Evolutionary conservation across 2,329 filamentous ascomycete genomes (phyloP).

Genomic region (Hymenoscyphus occultus): DNA sequence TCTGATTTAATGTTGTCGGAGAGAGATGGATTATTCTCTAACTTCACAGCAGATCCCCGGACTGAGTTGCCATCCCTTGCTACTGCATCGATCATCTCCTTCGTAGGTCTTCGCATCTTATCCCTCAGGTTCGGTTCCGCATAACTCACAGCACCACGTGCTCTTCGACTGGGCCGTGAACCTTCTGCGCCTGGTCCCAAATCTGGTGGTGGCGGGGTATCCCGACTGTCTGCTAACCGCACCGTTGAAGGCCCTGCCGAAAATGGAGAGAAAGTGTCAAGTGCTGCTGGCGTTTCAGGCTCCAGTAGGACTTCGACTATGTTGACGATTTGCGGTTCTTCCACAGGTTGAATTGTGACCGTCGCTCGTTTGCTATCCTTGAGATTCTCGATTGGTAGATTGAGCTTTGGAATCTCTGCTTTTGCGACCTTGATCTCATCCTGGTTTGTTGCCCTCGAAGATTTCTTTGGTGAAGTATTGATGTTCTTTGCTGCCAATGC

Average conservation of each 20-base stretch:
- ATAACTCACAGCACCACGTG: constrained; percentile 70
- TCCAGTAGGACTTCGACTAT: constrained; percentile 36
- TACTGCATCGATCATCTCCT: constrained; percentile 73
- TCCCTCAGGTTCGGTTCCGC: constrained; percentile 76
- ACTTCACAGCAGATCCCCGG: constrained; percentile 29
- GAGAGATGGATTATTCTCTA: constrained; percentile 19
- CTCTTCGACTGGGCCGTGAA: constrained; percentile 63
- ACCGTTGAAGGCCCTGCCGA: constrained; percentile 47
- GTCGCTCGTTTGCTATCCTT: constrained; percentile 22
- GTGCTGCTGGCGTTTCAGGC: constrained; percentile 40
- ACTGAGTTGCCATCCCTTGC: constrained; percentile 55
- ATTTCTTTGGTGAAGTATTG: constrained; percentile 54
- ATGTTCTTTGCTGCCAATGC: constrained; percentile 52
- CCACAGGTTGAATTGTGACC: constrained; percentile 13
- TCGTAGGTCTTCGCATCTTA: constrained; percentile 80
- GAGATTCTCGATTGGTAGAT: constrained; percentile 21
- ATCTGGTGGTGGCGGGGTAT: constrained; percentile 59
- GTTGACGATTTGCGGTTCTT: constrained; percentile 18
- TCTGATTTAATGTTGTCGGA: constrained; percentile 30
- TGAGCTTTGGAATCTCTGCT: constrained; percentile 32
- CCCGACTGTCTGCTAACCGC: constrained; percentile 37
- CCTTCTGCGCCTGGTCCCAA: constrained; percentile 55
- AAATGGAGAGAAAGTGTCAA: constrained; percentile 45
- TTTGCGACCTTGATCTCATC: constrained; percentile 44
- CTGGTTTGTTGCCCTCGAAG: constrained; percentile 33